Base-by-base conservation (phyloP, 805 yeast species). In the Sugiyamaella chiloensis region DNA sequence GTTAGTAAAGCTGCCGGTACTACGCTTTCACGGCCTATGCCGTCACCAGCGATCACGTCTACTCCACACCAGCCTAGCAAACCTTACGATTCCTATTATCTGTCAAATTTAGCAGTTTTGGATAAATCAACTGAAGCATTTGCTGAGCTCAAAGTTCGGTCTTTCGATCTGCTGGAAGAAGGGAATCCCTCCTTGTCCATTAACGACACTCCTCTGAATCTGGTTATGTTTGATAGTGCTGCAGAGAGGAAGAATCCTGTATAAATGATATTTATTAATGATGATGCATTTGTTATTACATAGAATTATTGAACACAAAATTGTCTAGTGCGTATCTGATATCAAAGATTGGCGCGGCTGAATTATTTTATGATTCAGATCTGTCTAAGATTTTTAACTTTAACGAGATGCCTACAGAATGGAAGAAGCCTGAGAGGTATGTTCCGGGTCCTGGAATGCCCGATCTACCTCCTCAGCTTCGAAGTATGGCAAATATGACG, bases 381-480 rank as follows among this genome's bases (percentile, higher is more conserved):
- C n/a, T n/a, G n/a, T n/a, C n/a, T n/a, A n/a, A n/a, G n/a, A n/a
- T n/a, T n/a, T n/a, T n/a, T n/a, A n/a, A n/a, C n/a, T n/a, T n/a
- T n/a, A n/a, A n/a, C n/a, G n/a, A n/a, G 24, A 36, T 23, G 5
- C 7, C 19, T 14, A 16, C 32, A n/a, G 52, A 48, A n/a, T 52
- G 55, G 55, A 40, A 67, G 46, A 65, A 63, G 37, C 71, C 73
- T 5, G 60, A 67, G 47, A 63, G 65, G 46, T 74, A 74, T 56
- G 67, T 65, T 1, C 77, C 78, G 3, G 74, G 73, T 3, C 75
- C 76, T 5, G 75, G 73, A 12, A 88, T 84, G 53, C 93, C 95
- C 3, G 80, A 66, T 3, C 66, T 87, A 40, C 96, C 96, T 1
- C 95, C 96, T 2, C 95, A 87, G 62, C 71, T 87, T n/a, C 71